Evolutionary conservation across 352 stramenopile genomes (phyloP), one percentile per base, ranked within the genome.

Genomic region (Phytophthora cryptogea): DNA sequence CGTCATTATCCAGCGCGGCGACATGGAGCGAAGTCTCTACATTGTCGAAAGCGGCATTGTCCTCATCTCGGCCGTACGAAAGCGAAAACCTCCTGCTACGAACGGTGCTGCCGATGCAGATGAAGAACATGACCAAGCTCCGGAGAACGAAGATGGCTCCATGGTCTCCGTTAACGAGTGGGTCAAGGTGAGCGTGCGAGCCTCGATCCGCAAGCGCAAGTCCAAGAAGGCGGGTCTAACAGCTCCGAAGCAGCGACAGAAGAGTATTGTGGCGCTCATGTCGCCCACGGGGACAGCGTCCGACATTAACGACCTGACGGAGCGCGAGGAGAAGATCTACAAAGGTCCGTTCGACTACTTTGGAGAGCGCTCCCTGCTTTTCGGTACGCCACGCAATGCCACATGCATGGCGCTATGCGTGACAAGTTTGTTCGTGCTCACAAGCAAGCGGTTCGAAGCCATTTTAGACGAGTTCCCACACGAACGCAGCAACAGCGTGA

Each of bases 311-410:
- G 32, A 56, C 30, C 35, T 46, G 26, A 73, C 55, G 33, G 64
- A 80, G 57, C 56, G 69, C n/a, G 72, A 76, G 49, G 65, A 83
- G 55, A 86, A 84, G 65, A 82, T 88, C 53, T 74, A 90, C 53
- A 90, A 90, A 50, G 80, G 78, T 2, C 74, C 78, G 40, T 89
- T 85, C 59, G 83, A 92, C 60, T 89, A 83, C 62, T 90, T 92
- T 49, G 83, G 83, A 35, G 83, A 92, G 66, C 76, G 74, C 37
- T 90, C 78, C 35, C 64, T 92, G 50, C 69, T 92, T 8, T 88
- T 89, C 40, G 82, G 79, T 23, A 90, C 77, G 11, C 80, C 83
- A 11, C 77, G 80, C 23, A 88, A 79, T 43, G 80, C 77, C 42
- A 90, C 78, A 44, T 90, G 80, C 54, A 65, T 84, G 33, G 78